phyloP scores from a whole-genome alignment of 176 grass and related monocot genomes.

The Hordeum marinum region DNA sequence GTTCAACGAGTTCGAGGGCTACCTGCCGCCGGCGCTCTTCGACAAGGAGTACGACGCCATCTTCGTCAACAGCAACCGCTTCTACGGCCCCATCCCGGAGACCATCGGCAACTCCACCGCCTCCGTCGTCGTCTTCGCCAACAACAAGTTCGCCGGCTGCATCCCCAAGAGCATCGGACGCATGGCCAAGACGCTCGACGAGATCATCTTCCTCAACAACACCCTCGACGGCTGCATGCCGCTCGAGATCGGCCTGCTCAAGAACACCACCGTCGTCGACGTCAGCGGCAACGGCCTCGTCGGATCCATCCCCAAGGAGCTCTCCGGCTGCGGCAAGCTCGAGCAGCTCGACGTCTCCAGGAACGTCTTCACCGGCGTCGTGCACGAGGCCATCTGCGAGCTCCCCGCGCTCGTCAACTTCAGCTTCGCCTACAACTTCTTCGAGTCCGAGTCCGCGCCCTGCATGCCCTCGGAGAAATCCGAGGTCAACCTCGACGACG shows the following conservation, averaged over 20 bases:
- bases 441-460: conserved; percentile 32
- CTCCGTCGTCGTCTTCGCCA: conserved; percentile 39
- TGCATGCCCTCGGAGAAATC: conserved; percentile 34
- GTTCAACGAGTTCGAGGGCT: conserved; percentile 57
- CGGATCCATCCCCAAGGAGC: background rate
- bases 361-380: conserved; percentile 35
- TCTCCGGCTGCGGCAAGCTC: background rate
- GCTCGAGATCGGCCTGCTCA: conserved; percentile 13
- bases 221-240: conserved; percentile 34
- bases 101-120: conserved; percentile 27
- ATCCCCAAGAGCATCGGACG: conserved; percentile 28
- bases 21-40: conserved; percentile 45
- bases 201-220: conserved; percentile 43
- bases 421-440: conserved; percentile 64
- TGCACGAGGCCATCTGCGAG: conserved; percentile 43
- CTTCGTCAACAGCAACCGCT: conserved; percentile 45
- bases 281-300: conserved; percentile 24
- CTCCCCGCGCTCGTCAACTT: conserved; percentile 50
- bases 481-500: conserved; percentile 20
- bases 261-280: conserved; percentile 20
- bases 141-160: conserved; percentile 34
- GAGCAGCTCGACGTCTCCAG: conserved; percentile 18
- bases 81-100: conserved; percentile 28
- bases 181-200: conserved; percentile 26
- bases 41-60: conserved; percentile 21